These are phyloP conservation scores for Oenanthe javanica DNA, from an alignment of 140 eudicot genomes.

Conservation along the genomic window DNA sequence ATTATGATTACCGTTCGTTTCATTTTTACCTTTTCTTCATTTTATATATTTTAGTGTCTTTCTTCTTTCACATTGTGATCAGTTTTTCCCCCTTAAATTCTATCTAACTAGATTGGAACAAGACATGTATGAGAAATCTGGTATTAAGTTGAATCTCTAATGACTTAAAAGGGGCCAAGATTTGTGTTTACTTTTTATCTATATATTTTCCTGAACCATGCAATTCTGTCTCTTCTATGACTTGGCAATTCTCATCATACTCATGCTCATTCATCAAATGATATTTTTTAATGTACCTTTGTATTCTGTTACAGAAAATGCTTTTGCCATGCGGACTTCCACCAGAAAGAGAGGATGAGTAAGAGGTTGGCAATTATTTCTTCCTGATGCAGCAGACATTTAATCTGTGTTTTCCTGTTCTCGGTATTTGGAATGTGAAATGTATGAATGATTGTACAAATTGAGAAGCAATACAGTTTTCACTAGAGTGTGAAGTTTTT, in stretches of 20 bases:
- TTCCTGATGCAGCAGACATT: slow-evolving; percentile 4
- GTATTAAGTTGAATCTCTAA: not conserved
- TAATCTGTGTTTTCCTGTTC: not conserved
- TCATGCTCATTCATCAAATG: not conserved
- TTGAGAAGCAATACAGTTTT: not conserved
- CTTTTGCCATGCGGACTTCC: slow-evolving; percentile 92
- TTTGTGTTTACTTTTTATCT: not conserved
- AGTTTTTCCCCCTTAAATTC: too few relatives aligned
- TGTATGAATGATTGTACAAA: not conserved
- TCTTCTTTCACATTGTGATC: too few relatives aligned
- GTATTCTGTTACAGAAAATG: slow-evolving; percentile 63
- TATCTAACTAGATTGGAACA: too few relatives aligned
- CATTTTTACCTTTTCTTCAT: too few relatives aligned
- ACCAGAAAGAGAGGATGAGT: slow-evolving; percentile 94
- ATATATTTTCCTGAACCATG: not conserved
- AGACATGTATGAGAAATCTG: not conserved
- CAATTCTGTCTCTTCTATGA: not conserved
- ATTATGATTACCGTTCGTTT: too few relatives aligned
- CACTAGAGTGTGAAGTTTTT: not conserved
- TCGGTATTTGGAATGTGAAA: not conserved
- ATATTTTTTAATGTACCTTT: not conserved
- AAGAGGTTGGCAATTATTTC: slow-evolving; percentile 2
- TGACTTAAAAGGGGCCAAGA: not conserved
- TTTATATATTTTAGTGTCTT: too few relatives aligned
- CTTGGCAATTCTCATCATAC: not conserved